Percentiles rank a stretch among this genome's conserved stretches.
These are phyloP conservation scores for Saraca asoca DNA, from an alignment of 331 rosid genomes.

Conservation along the genomic window DNA sequence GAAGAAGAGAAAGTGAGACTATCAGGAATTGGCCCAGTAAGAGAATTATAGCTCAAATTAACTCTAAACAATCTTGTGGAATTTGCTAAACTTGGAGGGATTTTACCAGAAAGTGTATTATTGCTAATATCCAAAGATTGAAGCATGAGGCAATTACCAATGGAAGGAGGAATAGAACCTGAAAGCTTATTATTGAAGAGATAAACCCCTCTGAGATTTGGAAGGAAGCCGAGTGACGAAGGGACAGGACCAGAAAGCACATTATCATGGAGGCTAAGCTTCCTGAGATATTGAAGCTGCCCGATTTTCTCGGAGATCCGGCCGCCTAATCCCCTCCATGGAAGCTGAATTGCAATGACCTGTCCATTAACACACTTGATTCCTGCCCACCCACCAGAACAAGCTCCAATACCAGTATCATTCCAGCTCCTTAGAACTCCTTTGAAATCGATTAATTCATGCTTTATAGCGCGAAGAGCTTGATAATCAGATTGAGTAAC, in stretches of 20 bases:
- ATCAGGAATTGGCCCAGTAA: constrained; percentile 72
- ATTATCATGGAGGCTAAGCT: constrained; percentile 81
- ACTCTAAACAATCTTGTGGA: constrained; percentile 68
- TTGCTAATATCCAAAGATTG: constrained; percentile 86
- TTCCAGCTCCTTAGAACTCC: constrained; percentile 86
- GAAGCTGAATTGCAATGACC: constrained; percentile 90
- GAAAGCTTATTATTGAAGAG: constrained; percentile 89
- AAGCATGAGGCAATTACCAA: constrained; percentile 73
- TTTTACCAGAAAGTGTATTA: constrained; percentile 62
- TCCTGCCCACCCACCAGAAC: constrained; percentile 91
- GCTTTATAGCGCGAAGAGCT: constrained; percentile 68
- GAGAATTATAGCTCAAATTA: constrained; percentile 79
- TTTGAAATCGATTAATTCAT: constrained; percentile 57
- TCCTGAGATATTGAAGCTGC: constrained; percentile 71
- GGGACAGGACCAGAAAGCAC: constrained; percentile 65
- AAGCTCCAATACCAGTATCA: constrained; percentile 69
- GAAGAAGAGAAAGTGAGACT: constrained; percentile 53
- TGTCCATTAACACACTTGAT: constrained; percentile 88
- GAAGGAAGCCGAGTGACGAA: constrained; percentile 65
- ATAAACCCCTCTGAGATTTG: constrained; percentile 84
- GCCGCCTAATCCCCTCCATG: constrained; percentile 87
- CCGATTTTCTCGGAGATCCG: constrained; percentile 74
- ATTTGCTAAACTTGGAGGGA: constrained; percentile 70
- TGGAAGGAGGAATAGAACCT: constrained; percentile 77
- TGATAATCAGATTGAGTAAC: constrained; percentile 63